Evolutionary conservation across 2,329 filamentous ascomycete genomes (phyloP), one percentile per base, ranked within the genome.

Genomic region (Drechslerella dactyloides): DNA sequence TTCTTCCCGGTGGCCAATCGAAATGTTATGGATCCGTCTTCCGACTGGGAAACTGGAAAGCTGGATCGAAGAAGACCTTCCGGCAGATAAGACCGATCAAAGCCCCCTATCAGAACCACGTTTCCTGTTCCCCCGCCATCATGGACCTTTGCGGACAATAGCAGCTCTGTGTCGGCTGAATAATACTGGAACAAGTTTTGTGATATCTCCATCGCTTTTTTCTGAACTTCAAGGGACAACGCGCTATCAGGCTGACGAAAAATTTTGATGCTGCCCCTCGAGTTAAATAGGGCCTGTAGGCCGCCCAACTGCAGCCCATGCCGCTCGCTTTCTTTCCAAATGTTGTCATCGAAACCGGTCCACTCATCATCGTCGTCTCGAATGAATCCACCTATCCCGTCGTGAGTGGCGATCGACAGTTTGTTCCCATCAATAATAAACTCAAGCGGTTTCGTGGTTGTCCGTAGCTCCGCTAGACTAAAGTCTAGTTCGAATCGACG

Each of bases 101-200:
- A 23, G 35, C 37, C 51, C 42, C 73, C 73, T 53, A 75, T 35
- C 48, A 75, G 10, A 51, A 86, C 81, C 7, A 82, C 65, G 75
- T 85, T 86, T 15, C 83, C 82, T 23, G 75, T 51, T 7, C 69
- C 44, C 15, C 23, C 35, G 5, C 65, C 21, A 6, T 74, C 15
- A 65, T n/a, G 57, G 46, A 5, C 66, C 63, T 56, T 77, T 75
- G 61, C 74, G 54, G 11, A 75, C 61, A 5, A 78, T 57, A 54
- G 85, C 3, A 69, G 81, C 6, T 78, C 74, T 1, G 82, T 79
- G 74, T 86, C 84, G 17, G 84, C 84, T 55, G 79, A 81, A 77
- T 84, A 85, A 75, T 87, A 87, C 75, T 86, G 85, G 69, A 83
- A 81, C 1, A 87, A 78, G 74, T 86, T 86, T 33, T 84, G 82